Percentiles rank a stretch among this genome's conserved stretches.
Evolutionary conservation across 2,329 filamentous ascomycete species (phyloP).

Genomic region (Microsporum canis): DNA sequence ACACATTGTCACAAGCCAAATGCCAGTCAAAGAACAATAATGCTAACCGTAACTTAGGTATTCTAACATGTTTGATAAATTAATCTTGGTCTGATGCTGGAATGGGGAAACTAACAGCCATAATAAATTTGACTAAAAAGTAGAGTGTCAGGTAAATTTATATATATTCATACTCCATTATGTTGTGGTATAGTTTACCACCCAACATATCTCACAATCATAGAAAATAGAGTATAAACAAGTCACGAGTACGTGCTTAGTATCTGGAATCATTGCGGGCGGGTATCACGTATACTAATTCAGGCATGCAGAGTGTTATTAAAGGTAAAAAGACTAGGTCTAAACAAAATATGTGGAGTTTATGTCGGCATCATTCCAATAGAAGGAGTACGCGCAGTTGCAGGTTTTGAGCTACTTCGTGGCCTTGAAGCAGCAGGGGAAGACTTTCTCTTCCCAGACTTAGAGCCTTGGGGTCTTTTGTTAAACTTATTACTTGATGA

Average conservation of each 20-base stretch:
- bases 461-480: constrained; percentile 3
- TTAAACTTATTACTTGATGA: neutral
- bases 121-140: too few species aligned
- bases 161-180: neutral
- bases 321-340: neutral
- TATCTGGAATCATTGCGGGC: neutral
- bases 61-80: neutral
- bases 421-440: constrained; percentile 5
- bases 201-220: neutral
- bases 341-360: constrained; percentile 5
- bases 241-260: neutral
- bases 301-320: neutral
- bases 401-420: constrained; percentile 7
- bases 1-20: neutral
- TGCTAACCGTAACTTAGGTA: neutral
- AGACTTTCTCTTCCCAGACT: constrained; percentile 3
- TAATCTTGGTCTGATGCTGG: too few species aligned
- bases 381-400: constrained; percentile 11
- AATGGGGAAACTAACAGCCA: too few species aligned
- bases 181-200: neutral
- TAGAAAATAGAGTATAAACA: neutral
- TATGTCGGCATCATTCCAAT: constrained; percentile 32
- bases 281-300: neutral
- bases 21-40: neutral
- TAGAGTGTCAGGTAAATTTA: neutral